These are phyloP conservation scores for Penicillium expansum DNA, from an alignment of 2,329 filamentous ascomycete genomes.

Conservation along the genomic window DNA sequence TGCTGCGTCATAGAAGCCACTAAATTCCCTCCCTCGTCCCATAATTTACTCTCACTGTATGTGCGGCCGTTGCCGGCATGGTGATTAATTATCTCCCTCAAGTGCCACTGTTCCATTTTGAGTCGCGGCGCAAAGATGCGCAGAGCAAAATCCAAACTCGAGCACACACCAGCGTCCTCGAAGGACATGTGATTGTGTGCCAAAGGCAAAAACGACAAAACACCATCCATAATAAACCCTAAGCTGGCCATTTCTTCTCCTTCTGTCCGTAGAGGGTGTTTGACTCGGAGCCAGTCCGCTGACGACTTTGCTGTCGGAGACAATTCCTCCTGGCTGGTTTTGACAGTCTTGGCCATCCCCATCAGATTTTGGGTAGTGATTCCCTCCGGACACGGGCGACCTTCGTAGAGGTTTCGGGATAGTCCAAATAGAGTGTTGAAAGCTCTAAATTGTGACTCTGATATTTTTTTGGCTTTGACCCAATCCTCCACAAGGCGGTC, in stretches of 20 bases:
- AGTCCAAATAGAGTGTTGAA: neutral
- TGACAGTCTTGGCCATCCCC: neutral
- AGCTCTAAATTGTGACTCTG: neutral
- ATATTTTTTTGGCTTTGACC: neutral
- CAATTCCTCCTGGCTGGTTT: neutral
- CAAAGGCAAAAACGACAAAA: neutral
- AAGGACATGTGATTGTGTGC: neutral
- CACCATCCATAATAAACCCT: neutral
- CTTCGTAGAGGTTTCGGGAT: neutral
- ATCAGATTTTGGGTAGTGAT: neutral
- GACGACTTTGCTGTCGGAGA: neutral
- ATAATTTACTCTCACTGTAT: slow-evolving; percentile 48
- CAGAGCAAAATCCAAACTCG: neutral
- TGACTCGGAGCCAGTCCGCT: neutral
- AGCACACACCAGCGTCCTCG: neutral
- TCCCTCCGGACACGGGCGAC: neutral
- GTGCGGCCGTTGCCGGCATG: slow-evolving; percentile 43
- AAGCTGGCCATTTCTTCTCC: neutral
- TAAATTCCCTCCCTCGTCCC: slow-evolving; percentile 45
- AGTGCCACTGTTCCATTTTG: neutral
- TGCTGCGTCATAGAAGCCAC: slow-evolving; percentile 53
- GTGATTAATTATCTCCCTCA: neutral
- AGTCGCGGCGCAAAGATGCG: neutral
- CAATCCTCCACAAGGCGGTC: neutral
- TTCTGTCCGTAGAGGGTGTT: neutral